Evolutionary conservation across 441 rosid species (phyloP), one percentile per base, ranked within the genome.

Genomic region (Erysimum pusillum): DNA sequence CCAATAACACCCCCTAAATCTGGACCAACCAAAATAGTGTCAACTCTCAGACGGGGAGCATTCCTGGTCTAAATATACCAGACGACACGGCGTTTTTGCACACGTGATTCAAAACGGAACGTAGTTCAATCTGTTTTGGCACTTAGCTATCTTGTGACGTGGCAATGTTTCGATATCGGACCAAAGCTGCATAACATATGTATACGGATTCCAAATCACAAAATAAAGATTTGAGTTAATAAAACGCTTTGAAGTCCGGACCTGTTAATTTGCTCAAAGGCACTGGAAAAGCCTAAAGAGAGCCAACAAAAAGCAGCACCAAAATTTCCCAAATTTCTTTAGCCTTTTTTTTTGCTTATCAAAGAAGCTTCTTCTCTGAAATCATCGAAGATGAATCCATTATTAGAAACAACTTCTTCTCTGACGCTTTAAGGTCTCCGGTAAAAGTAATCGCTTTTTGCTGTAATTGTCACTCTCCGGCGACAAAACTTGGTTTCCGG

Each of bases 231-330:
- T 57, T 1, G 67, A 71, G 80, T 77, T 77, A 14, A 77, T 71
- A 65, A 77, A 77, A 71, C 39, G 39, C 48, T 77, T 71, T 65
- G 45, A 46, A 71, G 67, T 71, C 80, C 80, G 71, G 10, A 56
- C 71, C 15, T 63, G 65, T 35, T 63, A 63, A 38, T 51, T 63
- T n/a, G 11, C 60, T 66, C 38, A 41, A 5, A 10, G 48, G 48
- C 59, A 60, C 75, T 52, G 17, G 17, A 35, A 60, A 63, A 67
- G 69, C 48, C 63, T n/a, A 49, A 62, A 77, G 76, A 39, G 64
- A 76, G 49, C 71, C 75, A 34, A 53, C 18, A n/a, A 65, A 67
- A 71, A 63, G 71, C 56, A 52, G 11, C 7, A 54, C 32, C 64
- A 52, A 68, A 61, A 58, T 18, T 48, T 65, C n/a, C 44, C 53